phyloP scores from a whole-genome alignment of 2,329 filamentous ascomycete genomes.

The Cladosporium oxysporum region DNA sequence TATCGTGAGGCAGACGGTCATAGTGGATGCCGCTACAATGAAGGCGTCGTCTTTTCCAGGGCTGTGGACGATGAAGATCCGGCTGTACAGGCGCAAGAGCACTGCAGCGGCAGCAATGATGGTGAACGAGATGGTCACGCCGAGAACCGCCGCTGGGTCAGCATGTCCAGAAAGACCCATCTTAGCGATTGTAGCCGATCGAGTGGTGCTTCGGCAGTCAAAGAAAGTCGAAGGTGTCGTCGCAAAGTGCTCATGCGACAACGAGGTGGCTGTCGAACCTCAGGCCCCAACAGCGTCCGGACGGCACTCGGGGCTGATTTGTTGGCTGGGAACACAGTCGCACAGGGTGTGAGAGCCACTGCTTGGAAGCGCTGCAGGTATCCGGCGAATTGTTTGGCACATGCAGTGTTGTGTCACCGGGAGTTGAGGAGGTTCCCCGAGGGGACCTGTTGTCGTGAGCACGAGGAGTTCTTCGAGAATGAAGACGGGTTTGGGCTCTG shows the following conservation, averaged over 20 bases:
- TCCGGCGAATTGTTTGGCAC: slow-evolving; percentile 12
- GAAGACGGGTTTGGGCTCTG: not conserved
- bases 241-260: not conserved
- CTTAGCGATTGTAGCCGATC: not conserved
- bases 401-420: slow-evolving; percentile 2
- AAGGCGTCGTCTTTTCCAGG: slow-evolving; percentile 31
- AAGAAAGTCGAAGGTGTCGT: not conserved
- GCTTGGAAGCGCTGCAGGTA: slow-evolving; percentile 9
- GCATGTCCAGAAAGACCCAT: slow-evolving; percentile 29
- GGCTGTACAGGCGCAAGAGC: slow-evolving; percentile 26
- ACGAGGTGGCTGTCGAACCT: not conserved
- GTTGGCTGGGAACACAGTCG: slow-evolving; percentile 6
- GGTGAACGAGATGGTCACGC: slow-evolving; percentile 26
- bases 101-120: slow-evolving; percentile 26
- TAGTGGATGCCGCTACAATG: slow-evolving; percentile 20
- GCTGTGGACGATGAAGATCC: slow-evolving; percentile 28
- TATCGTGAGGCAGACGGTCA: slow-evolving; percentile 16
- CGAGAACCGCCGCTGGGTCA: slow-evolving; percentile 25
- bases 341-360: slow-evolving; percentile 3
- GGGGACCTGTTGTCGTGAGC: not conserved
- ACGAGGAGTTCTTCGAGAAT: not conserved
- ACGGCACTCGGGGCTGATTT: not conserved
- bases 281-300: not conserved
- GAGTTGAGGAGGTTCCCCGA: not conserved
- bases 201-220: not conserved